Evolutionary conservation across 768 basidiomycete species (phyloP), one percentile per base, ranked within the genome.

Genomic region (Serendipita vermifera): DNA sequence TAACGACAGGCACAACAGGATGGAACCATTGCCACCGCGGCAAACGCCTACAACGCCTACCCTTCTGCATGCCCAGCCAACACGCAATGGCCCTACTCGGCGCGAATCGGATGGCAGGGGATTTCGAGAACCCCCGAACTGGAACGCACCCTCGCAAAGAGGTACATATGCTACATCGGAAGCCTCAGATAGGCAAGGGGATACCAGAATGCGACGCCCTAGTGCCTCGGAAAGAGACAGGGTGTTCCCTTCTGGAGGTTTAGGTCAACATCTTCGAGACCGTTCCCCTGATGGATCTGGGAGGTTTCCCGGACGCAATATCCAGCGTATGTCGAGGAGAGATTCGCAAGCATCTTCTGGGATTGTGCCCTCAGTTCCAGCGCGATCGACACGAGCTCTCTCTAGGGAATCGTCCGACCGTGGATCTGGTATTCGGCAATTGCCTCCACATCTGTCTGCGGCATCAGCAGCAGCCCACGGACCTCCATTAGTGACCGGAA

Each of bases 361-460:
- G 9, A 31, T 51, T 27, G 46, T 41, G 9, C 17, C 17, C 26
- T 41, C 46, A 5, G 46, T 22, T 22, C 46, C 46, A n/a, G 22
- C 46, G 26, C 46, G 46, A n/a, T 51, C 46, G 5, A 14, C 59
- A 46, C 26, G 15, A 41, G 53, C 13, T 11, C 14, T n/a, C 32
- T 33, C 15, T 31, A 35, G 20, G 43, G 51, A 32, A 22, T 29
- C 9, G 4, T 13, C 46, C 22, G 46, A 51, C 24, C 46, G 46
- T 51, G 46, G 46, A 5, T 22, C 17, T 20, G 61, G 63, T 29
- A 73, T 69, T 9, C 70, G 80, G 31, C 80, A 80, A 59, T 63
- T 78, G 1, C 82, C 81, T 3, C 79, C 82, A 11, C 83, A 82
- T 64, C 64, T 82, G 35, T 65, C 73, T 3, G 71, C 17, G 11